phyloP scores from a whole-genome alignment of 2,329 filamentous ascomycete genomes.

The Penicillium aurantiogriseum region DNA sequence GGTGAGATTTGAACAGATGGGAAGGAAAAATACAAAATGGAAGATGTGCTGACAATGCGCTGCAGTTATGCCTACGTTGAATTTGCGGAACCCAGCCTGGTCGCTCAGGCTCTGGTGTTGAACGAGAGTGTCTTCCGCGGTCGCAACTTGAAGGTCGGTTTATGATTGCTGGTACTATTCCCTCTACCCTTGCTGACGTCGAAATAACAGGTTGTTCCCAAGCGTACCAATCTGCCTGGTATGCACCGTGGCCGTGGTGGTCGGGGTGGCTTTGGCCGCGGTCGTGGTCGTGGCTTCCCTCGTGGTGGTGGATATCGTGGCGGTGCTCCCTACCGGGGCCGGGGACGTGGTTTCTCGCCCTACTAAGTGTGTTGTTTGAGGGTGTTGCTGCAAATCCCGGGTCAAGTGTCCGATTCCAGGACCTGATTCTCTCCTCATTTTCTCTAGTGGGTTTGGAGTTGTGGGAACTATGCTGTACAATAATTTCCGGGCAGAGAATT shows the following conservation, averaged over 20 bases:
- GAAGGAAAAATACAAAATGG: background rate
- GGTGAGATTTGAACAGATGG: constrained; percentile 53
- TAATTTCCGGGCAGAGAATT: constrained; percentile 30
- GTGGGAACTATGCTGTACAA: constrained; percentile 32
- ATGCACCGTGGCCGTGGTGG: constrained; percentile 71
- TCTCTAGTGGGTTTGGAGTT: constrained; percentile 31
- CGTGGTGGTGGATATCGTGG: constrained; percentile 47
- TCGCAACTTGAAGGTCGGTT: constrained; percentile 83
- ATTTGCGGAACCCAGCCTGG: constrained; percentile 89
- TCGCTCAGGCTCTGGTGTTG: constrained; percentile 87
- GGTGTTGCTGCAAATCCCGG: constrained; percentile 1
- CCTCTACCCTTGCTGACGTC: background rate
- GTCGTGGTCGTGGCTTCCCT: constrained; percentile 57
- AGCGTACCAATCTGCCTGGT: constrained; percentile 93
- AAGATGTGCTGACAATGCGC: background rate
- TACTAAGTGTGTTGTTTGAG: constrained; percentile 35
- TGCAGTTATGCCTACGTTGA: constrained; percentile 96
- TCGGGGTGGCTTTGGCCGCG: constrained; percentile 50
- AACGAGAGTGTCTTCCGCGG: constrained; percentile 97
- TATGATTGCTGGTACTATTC: background rate
- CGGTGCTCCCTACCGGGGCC: constrained; percentile 51
- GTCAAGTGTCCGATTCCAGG: background rate
- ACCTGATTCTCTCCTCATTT: background rate
- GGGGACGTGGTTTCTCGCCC: constrained; percentile 47
- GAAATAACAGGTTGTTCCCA: constrained; percentile 67